Evolutionary conservation across 306 rosid genomes (phyloP), one percentile per base, ranked within the genome.

Genomic region (Quercus bicolor): DNA sequence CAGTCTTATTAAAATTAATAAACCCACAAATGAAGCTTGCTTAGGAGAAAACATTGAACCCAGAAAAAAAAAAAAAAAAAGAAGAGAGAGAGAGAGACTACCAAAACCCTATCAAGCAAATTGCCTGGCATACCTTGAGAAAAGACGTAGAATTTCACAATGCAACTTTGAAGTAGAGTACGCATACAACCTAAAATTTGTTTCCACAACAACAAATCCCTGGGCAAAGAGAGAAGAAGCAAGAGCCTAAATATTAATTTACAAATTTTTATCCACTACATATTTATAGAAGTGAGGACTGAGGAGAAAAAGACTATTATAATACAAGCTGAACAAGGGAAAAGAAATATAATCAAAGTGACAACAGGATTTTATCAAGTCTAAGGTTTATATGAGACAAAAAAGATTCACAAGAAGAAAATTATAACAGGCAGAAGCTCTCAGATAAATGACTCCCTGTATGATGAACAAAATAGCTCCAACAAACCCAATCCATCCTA

Each of bases 201-300:
- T 93, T 84, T 95, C 99, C 76, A 93, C 98, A 29, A 95, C 98
- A 62, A 93, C 97, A 77, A 90, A 93, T 26, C 98, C 98, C 99
- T 93, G 83, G 64, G 70, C 43, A 61, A 14, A 16, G 19, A 53
- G 11, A 40, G 2, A 21, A 73, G 29, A 51, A 8, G 33, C 56
- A 70, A 70, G 75, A 48, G 37, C 51, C 24, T 14, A 51, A 24
- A 48, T 70, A 51, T 14, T 23, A 11, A 43, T 8, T 48, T 48
- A 26, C 19, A 24, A 51, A 48, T 48, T 45, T 66, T 18, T 48
- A 24, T 8, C 34, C 21, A 33, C 56, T 5, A 21, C 21, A 68
- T 73, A 73, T 65, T 33, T 18, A 28, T 28, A 7, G 62, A 64
- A 56, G 68, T 72, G 33, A 79, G 76, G 74, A 72, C 7, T 65